Percentiles rank a stretch among this genome's conserved stretches.
These are phyloP conservation scores for Pythium plurisporium DNA, from an alignment of 352 stramenopile species.

Conservation along the genomic window DNA sequence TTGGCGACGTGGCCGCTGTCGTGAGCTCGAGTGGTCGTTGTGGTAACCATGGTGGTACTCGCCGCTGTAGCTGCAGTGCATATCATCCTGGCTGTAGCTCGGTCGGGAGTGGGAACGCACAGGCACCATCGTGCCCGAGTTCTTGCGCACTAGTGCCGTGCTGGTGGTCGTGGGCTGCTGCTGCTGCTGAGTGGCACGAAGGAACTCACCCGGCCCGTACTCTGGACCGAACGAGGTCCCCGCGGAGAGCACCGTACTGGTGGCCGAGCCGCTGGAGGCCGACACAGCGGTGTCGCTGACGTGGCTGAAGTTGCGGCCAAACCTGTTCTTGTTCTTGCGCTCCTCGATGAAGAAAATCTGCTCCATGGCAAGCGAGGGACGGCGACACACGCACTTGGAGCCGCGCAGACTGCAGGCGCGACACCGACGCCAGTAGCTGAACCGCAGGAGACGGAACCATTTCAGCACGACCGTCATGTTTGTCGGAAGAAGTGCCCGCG, in stretches of 20 bases:
- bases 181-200: slow-evolving; percentile 18
- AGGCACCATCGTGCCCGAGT: slow-evolving; percentile 46
- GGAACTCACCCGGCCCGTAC: slow-evolving; percentile 30
- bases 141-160: slow-evolving; percentile 48
- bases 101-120: neutral
- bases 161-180: slow-evolving; percentile 11
- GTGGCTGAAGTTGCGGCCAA: slow-evolving; percentile 74
- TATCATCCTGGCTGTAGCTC: slow-evolving; percentile 23
- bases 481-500: too few relatives aligned
- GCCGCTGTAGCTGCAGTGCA: slow-evolving; percentile 11
- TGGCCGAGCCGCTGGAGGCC: slow-evolving; percentile 18
- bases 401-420: slow-evolving; percentile 54
- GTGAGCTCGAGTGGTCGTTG: neutral
- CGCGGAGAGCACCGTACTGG: slow-evolving; percentile 40
- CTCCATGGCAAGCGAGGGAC: slow-evolving; percentile 65
- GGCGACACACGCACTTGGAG: slow-evolving; percentile 63
- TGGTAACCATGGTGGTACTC: slow-evolving; percentile 8
- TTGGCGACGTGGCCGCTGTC: slow-evolving; percentile 1
- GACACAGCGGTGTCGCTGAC: slow-evolving; percentile 65
- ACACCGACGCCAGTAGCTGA: slow-evolving; percentile 66
- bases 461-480: slow-evolving; percentile 49
- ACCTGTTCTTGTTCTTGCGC: slow-evolving; percentile 72
- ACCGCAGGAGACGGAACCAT: slow-evolving; percentile 60
- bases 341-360: slow-evolving; percentile 82
- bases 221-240: slow-evolving; percentile 26